Evolutionary conservation across 2,329 filamentous ascomycete species (phyloP).

Genomic region (Penicillium frequentans): DNA sequence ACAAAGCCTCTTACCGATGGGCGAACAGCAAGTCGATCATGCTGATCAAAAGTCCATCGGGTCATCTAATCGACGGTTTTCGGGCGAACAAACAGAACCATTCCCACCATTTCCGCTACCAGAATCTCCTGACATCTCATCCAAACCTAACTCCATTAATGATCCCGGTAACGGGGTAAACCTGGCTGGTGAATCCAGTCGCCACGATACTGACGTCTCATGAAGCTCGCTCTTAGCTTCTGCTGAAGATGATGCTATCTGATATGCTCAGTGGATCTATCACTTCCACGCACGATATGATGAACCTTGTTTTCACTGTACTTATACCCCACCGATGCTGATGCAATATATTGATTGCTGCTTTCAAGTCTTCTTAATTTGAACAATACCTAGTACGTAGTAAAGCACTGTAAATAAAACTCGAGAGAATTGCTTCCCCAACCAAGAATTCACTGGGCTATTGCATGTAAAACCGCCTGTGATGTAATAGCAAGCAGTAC

Average conservation of each 20-base stretch:
- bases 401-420: background rate
- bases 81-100: conserved; percentile 29
- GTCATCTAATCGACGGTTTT: conserved; percentile 15
- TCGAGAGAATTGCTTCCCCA: background rate
- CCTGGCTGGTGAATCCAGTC: background rate
- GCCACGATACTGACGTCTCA: background rate
- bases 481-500: background rate
- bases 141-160: conserved; percentile 9
- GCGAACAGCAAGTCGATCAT: conserved; percentile 5
- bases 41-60: conserved; percentile 9
- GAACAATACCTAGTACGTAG: background rate
- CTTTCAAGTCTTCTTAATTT: background rate
- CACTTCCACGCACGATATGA: conserved; percentile 1
- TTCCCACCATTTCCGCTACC: conserved; percentile 32
- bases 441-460: background rate
- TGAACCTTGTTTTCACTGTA: conserved; percentile 1
- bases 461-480: background rate
- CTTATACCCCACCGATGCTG: conserved; percentile 1
- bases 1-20: conserved; percentile 8
- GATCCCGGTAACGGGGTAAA: background rate
- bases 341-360: background rate
- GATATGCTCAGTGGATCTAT: background rate
- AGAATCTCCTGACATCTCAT: conserved; percentile 6
- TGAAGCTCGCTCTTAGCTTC: background rate
- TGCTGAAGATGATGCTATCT: background rate